Percentiles rank a stretch among this genome's conserved stretches.
Conservation (phyloP, 768 basidiomycete genomes). For the Trametes cingulata region DNA sequence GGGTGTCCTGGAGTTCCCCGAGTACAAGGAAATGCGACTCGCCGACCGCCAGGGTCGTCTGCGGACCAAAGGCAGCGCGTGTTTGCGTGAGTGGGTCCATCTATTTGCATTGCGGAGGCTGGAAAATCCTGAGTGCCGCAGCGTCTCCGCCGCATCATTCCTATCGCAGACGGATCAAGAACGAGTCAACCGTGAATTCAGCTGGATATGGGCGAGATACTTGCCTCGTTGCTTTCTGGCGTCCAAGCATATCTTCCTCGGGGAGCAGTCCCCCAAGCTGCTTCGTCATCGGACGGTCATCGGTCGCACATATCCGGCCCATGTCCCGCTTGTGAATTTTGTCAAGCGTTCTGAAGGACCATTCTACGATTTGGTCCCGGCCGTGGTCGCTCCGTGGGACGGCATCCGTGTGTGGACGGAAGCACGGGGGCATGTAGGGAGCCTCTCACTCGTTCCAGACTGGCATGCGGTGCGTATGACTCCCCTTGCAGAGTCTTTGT, state of each 20-base stretch:
- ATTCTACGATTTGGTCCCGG: too few relatives aligned
- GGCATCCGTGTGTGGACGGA: too few relatives aligned
- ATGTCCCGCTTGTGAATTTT: too few relatives aligned
- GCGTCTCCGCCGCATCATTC: neutral
- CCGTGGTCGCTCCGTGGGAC: too few relatives aligned
- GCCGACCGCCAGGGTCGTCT: neutral
- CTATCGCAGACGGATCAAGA: neutral
- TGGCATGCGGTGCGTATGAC: too few relatives aligned
- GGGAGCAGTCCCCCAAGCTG: neutral
- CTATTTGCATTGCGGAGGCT: neutral
- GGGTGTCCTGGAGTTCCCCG: neutral
- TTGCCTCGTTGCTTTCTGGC: slow-evolving; percentile 7
- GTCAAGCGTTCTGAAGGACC: too few relatives aligned
- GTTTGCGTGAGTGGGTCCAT: slow-evolving; percentile 16
- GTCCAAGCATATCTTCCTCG: neutral
- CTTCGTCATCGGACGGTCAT: neutral
- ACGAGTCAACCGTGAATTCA: neutral
- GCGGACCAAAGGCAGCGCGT: neutral
- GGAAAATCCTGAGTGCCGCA: neutral
- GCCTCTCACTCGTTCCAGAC: too few relatives aligned
- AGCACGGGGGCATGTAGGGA: too few relatives aligned
- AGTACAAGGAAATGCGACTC: neutral
- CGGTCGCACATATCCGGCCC: neutral
- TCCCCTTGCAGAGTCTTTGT: neutral
- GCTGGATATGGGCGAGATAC: neutral